Base-by-base conservation (phyloP, 176 grass and related monocot species). In the Leersia perrieri region DNA sequence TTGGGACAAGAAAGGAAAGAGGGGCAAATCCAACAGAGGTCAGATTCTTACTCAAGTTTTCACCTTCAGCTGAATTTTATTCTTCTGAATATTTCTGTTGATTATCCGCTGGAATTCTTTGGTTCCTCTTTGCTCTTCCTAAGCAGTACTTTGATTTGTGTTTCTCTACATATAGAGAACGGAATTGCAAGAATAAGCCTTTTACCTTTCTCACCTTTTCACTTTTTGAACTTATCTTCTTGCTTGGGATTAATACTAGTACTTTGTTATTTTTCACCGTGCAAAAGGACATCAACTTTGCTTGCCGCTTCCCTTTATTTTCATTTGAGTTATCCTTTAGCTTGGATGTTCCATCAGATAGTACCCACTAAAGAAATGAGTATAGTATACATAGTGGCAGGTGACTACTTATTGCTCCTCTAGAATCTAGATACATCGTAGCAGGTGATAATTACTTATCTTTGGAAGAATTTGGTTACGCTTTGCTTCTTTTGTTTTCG, bases 41-140 rank as follows among this genome's bases (percentile, higher is more conserved):
- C 25, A 60, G 66, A 60, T 69, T 32, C 47, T 70, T 80, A n/a
- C 42, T 70, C 33, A 30, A 80, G 40, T 79, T 67, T 67, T 67
- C 6, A 34, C 29, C 20, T 53, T 66, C 40, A 35, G 13, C 2
- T 51, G 12, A n/a, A 25, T 33, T 66, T 26, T 78, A 1, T 29
- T 62, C 1, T 14, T 1, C 9, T 34, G 25, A 39, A 25, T n/a
- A 11, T n/a, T 41, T 69, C 2, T 27, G 11, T 66, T 69, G 35
- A 40, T 57, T 57, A 10, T 57, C 18, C 14, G 66, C 34, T 68
- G 33, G 66, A 13, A 18, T 20, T 51, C 47, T 18, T 18, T 51
- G 53, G 18, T 57, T 7, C 53, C 22, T n/a, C 0, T 57, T 8
- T 23, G 53, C 22, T 57, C 53, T 57, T 57, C 8, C 53, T 2